A percentile compares a stretch with the other conserved stretches of the same genome.
These are phyloP conservation scores for Sugiyamaella castrensis DNA, from an alignment of 1,139 yeast species.

Conservation along the genomic window DNA sequence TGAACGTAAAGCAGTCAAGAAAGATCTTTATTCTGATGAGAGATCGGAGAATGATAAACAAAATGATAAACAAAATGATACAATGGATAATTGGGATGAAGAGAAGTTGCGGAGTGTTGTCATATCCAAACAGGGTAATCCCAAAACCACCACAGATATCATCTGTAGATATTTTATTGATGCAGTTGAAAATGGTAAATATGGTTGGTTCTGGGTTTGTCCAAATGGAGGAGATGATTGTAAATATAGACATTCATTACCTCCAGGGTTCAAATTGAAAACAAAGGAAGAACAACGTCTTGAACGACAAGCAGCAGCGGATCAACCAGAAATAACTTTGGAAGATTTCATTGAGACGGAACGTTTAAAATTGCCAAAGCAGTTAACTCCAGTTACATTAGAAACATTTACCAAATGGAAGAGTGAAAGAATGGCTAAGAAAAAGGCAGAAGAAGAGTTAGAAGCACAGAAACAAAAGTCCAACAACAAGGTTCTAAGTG, in stretches of 20 bases:
- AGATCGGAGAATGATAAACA: constrained; percentile 60
- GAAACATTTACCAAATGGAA: constrained; percentile 89
- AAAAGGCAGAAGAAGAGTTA: constrained; percentile 47
- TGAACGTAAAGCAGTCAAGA: constrained; percentile 87
- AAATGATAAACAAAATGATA: constrained; percentile 67
- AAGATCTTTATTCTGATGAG: constrained; percentile 88
- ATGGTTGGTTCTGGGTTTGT: constrained; percentile 99
- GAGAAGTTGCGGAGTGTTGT: constrained; percentile 87
- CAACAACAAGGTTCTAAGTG: constrained; percentile 49
- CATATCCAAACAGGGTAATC: constrained; percentile 89
- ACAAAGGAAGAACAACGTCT: constrained; percentile 92
- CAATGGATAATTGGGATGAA: constrained; percentile 98
- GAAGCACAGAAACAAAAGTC: constrained; percentile 49
- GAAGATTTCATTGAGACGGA: constrained; percentile 96
- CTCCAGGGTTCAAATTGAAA: constrained; percentile 94
- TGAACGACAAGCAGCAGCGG: constrained; percentile 81
- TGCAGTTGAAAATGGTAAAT: constrained; percentile 95
- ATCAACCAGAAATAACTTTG: constrained; percentile 84
- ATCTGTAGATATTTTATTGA: constrained; percentile 93
- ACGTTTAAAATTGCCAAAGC: constrained; percentile 75
- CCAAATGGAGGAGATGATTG: constrained; percentile 93
- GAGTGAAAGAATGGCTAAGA: constrained; percentile 62
- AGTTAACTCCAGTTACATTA: constrained; percentile 82
- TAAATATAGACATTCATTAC: constrained; percentile 94
- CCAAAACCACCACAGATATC: constrained; percentile 88